phyloP scores from a whole-genome alignment of 2,329 filamentous ascomycete species.

The Penicillium brasilianum region DNA sequence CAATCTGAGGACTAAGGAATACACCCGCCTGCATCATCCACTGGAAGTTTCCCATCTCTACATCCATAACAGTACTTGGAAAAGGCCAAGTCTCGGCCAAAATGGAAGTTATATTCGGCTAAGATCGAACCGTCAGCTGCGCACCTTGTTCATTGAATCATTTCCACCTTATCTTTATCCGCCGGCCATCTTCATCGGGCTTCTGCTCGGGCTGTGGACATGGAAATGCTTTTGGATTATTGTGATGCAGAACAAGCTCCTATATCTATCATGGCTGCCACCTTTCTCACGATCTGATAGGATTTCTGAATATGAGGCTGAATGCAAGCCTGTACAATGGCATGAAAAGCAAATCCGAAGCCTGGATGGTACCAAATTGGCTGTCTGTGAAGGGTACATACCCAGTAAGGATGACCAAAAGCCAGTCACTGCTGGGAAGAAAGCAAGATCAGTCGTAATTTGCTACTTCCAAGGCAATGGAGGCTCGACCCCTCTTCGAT shows the following conservation, averaged over 20 bases:
- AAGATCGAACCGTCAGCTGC: neutral
- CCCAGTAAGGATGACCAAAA: slow-evolving; percentile 52
- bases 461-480: slow-evolving; percentile 45
- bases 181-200: slow-evolving; percentile 68
- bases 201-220: slow-evolving; percentile 68
- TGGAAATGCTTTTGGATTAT: slow-evolving; percentile 75
- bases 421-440: slow-evolving; percentile 32
- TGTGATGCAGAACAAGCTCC: slow-evolving; percentile 78
- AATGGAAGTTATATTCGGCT: neutral
- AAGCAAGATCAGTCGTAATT: slow-evolving; percentile 31
- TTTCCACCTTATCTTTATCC: slow-evolving; percentile 62
- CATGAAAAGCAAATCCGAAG: slow-evolving; percentile 57
- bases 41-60: neutral
- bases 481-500: slow-evolving; percentile 37
- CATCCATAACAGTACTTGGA: slow-evolving; percentile 6
- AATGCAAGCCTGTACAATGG: slow-evolving; percentile 70
- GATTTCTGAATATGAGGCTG: slow-evolving; percentile 65
- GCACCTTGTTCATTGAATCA: slow-evolving; percentile 27
- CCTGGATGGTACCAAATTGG: slow-evolving; percentile 52
- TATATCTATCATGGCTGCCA: slow-evolving; percentile 78
- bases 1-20: neutral
- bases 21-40: neutral
- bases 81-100: slow-evolving; percentile 5
- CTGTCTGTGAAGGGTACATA: slow-evolving; percentile 69
- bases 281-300: slow-evolving; percentile 71